These are phyloP conservation scores for Suillus clintonianus DNA, from an alignment of 768 basidiomycete species.

Conservation along the genomic window DNA sequence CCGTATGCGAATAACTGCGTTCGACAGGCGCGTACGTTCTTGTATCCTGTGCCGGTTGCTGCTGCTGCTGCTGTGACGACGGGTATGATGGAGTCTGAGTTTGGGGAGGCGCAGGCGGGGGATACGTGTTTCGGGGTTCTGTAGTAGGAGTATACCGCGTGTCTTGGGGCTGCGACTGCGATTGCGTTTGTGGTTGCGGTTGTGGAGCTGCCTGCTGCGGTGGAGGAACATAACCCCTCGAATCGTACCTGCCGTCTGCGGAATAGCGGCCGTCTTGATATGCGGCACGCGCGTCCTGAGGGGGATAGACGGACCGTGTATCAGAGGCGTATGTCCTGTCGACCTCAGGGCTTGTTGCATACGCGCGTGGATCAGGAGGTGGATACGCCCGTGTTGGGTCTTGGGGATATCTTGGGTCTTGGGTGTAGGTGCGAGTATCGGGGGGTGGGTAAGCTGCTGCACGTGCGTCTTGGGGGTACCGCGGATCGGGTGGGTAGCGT, in stretches of 20 bases:
- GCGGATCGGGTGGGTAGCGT: constrained; percentile 4
- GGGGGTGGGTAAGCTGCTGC: constrained; percentile 2
- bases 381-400: not conserved
- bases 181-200: constrained; percentile 24
- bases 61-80: constrained; percentile 20
- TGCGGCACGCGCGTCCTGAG: not conserved
- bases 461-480: constrained; percentile 7
- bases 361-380: not conserved
- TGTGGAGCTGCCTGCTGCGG: constrained; percentile 21
- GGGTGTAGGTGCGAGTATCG: not conserved
- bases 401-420: not conserved
- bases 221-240: not conserved
- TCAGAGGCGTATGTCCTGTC: not conserved
- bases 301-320: not conserved
- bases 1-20: not conserved
- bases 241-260: not conserved
- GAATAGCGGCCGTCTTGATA: not conserved
- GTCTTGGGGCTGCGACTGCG: constrained; percentile 25
- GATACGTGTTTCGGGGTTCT: not conserved
- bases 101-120: not conserved
- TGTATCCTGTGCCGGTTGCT: constrained; percentile 7
- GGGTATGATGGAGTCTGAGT: not conserved
- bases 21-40: not conserved
- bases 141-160: not conserved
- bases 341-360: not conserved